Evolutionary conservation across 2,329 filamentous ascomycete genomes (phyloP).

Genomic region (Talaromyces piceae): DNA sequence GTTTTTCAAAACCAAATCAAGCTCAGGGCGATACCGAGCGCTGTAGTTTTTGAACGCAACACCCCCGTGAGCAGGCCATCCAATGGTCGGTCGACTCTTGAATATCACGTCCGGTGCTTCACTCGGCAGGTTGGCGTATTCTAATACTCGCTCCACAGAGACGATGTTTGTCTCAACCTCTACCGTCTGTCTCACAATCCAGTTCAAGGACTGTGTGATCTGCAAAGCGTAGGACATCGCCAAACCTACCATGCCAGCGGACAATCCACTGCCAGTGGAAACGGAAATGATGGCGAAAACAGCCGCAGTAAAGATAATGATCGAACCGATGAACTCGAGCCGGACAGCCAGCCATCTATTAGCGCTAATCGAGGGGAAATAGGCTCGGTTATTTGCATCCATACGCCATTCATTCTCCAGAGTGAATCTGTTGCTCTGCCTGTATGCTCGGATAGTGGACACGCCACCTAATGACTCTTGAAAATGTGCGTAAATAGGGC

Average conservation of each 20-base stretch:
- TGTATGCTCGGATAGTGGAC: constrained; percentile 90
- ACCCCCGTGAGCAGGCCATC: constrained; percentile 84
- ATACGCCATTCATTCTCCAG: constrained; percentile 96
- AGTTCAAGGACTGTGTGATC: constrained; percentile 95
- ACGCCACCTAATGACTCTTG: constrained; percentile 93
- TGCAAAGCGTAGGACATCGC: constrained; percentile 96
- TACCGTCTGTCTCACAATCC: constrained; percentile 97
- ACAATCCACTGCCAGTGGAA: constrained; percentile 55
- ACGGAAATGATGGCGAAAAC: constrained; percentile 77
- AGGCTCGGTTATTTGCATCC: constrained; percentile 87
- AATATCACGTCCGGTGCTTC: constrained; percentile 93
- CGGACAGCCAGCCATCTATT: constrained; percentile 92
- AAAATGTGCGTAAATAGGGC: constrained; percentile 96
- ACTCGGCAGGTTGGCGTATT: constrained; percentile 84
- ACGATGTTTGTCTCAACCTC: constrained; percentile 99
- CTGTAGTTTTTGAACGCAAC: constrained; percentile 92
- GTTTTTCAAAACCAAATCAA: constrained; percentile 89
- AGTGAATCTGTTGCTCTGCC: constrained; percentile 78
- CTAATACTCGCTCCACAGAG: constrained; percentile 92
- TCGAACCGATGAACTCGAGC: constrained; percentile 87
- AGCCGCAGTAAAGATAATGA: constrained; percentile 85
- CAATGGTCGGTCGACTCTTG: constrained; percentile 74
- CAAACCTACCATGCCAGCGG: constrained; percentile 74
- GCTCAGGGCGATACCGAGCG: constrained; percentile 79
- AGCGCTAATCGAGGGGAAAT: constrained; percentile 91